These are phyloP conservation scores for Rhizoclosmatium globosum DNA, from an alignment of 192 early-diverging fungal genomes.

Conservation along the genomic window DNA sequence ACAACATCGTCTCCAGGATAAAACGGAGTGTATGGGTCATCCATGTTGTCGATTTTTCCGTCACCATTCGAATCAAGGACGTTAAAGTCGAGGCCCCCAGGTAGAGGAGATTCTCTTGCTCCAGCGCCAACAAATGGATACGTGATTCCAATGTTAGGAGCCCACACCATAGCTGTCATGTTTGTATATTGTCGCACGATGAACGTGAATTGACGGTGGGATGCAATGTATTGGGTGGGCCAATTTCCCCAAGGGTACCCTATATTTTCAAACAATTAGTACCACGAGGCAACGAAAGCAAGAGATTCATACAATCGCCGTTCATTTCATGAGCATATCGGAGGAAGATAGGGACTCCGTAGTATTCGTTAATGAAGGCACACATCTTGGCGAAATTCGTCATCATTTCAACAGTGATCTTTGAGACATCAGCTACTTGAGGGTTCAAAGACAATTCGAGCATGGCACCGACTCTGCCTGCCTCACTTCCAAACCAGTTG, in stretches of 20 bases:
- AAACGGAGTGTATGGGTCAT: slow-evolving; percentile 54
- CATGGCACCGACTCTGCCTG: slow-evolving; percentile 41
- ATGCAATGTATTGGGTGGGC: slow-evolving; percentile 39
- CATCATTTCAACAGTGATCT: slow-evolving; percentile 39
- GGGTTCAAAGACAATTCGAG: slow-evolving; percentile 50
- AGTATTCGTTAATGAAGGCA: slow-evolving; percentile 38
- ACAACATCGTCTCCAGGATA: slow-evolving; percentile 55
- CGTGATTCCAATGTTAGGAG: slow-evolving; percentile 55
- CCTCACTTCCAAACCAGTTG: slow-evolving; percentile 52
- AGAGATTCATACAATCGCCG: slow-evolving; percentile 27
- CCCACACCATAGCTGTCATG: slow-evolving; percentile 47
- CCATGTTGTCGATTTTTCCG: slow-evolving; percentile 37
- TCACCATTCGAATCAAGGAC: slow-evolving; percentile 50
- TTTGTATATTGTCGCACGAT: slow-evolving; percentile 49
- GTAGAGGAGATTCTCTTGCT: slow-evolving; percentile 8
- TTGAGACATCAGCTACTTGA: slow-evolving; percentile 15
- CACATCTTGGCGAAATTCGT: slow-evolving; percentile 40
- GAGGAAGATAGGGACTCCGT: slow-evolving; percentile 54
- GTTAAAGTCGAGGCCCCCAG: slow-evolving; percentile 37
- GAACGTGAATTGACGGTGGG: slow-evolving; percentile 39
- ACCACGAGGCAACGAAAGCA: not conserved
- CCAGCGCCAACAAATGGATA: slow-evolving; percentile 51
- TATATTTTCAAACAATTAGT: slow-evolving; percentile 10
- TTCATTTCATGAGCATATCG: slow-evolving; percentile 62
- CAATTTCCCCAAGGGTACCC: slow-evolving; percentile 44